Evolutionary conservation across 1,284 basidiomycete species (phyloP).

Genomic region (Sphagnurus paluster): DNA sequence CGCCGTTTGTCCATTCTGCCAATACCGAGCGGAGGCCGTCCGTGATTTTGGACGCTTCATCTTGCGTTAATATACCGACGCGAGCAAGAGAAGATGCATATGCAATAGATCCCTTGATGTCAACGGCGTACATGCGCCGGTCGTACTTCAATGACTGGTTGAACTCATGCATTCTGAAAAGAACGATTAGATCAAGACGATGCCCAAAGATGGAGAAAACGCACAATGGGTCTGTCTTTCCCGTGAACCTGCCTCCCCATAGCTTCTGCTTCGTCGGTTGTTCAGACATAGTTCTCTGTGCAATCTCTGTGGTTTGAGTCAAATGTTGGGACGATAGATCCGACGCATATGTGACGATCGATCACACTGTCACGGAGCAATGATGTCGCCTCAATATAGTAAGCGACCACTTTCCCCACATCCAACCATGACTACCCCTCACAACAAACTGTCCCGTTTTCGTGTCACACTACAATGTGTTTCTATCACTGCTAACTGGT

Average conservation of each 20-base stretch:
- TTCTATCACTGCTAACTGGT: constrained; percentile 68
- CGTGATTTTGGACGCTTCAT: constrained; percentile 76
- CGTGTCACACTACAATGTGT: constrained; percentile 19
- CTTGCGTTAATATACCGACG: constrained; percentile 76
- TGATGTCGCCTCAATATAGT: background rate
- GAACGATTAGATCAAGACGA: constrained; percentile 9
- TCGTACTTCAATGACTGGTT: constrained; percentile 96
- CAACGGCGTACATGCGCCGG: constrained; percentile 89
- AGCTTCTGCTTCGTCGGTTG: constrained; percentile 73
- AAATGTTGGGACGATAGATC: background rate
- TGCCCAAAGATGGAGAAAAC: constrained; percentile 23
- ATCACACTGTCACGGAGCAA: background rate
- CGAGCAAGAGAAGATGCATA: constrained; percentile 87
- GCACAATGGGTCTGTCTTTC: constrained; percentile 84
- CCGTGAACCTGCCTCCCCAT: constrained; percentile 91
- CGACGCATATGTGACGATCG: background rate
- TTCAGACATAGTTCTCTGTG: constrained; percentile 6
- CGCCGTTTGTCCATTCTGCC: constrained; percentile 81
- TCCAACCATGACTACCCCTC: constrained; percentile 2
- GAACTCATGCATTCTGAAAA: constrained; percentile 86
- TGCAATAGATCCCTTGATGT: constrained; percentile 93
- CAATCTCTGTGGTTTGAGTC: background rate
- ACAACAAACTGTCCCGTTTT: constrained; percentile 4
- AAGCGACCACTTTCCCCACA: background rate
- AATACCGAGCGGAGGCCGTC: constrained; percentile 79